Evolutionary conservation across 176 grass and related monocot genomes (phyloP).

Genomic region (Rhynchospora tenuis): DNA sequence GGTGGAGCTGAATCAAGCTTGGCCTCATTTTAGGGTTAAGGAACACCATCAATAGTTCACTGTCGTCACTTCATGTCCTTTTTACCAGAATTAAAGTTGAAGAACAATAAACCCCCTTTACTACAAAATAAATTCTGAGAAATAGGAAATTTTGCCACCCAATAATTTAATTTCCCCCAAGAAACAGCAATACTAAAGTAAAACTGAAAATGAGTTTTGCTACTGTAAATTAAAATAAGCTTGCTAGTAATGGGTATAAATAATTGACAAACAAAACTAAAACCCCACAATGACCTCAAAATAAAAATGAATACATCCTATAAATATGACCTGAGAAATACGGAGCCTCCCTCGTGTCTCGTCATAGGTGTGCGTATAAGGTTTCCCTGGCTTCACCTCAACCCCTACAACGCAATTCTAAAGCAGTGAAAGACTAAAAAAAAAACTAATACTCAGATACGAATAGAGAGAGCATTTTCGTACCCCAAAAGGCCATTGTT

Average conservation of each 20-base stretch:
- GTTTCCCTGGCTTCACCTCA: slow-evolving; percentile 80
- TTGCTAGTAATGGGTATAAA: neutral
- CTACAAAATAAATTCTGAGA: neutral
- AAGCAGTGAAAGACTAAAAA: neutral
- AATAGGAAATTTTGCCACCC: neutral
- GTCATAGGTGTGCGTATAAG: slow-evolving; percentile 47
- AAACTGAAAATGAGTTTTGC: neutral
- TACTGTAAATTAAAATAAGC: neutral
- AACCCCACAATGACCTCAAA: neutral
- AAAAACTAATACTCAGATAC: neutral
- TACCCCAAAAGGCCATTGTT: slow-evolving; percentile 83
- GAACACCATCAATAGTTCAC: neutral
- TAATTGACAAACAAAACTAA: neutral
- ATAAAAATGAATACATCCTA: neutral
- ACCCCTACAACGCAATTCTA: slow-evolving; percentile 8
- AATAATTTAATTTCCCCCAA: neutral
- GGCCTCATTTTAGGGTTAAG: neutral
- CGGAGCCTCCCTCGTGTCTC: slow-evolving; percentile 47
- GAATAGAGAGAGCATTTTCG: slow-evolving; percentile 2
- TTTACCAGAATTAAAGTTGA: neutral
- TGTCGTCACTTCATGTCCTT: neutral
- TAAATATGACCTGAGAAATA: slow-evolving; percentile 47
- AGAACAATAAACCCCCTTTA: no score
- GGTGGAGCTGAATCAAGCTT: neutral
- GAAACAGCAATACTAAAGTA: neutral